These are phyloP conservation scores for Solanum tarijense DNA, from an alignment of 257 asterid genomes.

Conservation along the genomic window DNA sequence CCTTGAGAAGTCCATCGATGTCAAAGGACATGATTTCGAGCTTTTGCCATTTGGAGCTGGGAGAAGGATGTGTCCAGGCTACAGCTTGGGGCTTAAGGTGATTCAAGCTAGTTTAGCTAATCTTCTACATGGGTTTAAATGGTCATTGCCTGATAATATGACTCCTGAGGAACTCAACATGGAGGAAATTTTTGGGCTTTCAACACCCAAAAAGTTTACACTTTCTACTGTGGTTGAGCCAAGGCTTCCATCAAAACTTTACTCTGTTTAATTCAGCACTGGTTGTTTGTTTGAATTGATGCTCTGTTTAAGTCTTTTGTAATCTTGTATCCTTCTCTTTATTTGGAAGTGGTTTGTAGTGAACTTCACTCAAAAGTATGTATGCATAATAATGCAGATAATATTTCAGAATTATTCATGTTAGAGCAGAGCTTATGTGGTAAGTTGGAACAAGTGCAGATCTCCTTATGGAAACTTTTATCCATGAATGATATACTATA, in stretches of 20 bases:
- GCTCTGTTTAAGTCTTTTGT: neutral
- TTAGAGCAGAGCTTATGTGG: neutral
- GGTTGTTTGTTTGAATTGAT: neutral
- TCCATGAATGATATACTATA: neutral
- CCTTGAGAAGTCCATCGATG: constrained; percentile 16
- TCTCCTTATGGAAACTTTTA: neutral
- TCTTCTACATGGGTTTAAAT: constrained; percentile 32
- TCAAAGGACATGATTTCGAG: constrained; percentile 25
- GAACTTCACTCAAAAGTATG: neutral
- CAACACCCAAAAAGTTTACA: constrained; percentile 28
- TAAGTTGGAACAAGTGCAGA: neutral
- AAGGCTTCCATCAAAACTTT: constrained; percentile 27
- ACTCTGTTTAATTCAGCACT: neutral
- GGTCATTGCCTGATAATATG: constrained; percentile 20
- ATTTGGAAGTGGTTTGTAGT: neutral
- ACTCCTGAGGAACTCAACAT: constrained; percentile 18
- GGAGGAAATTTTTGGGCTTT: constrained; percentile 36
- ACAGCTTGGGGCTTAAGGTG: constrained; percentile 31
- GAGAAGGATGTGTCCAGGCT: constrained; percentile 41
- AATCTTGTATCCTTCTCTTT: neutral
- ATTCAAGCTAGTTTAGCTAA: constrained; percentile 26
- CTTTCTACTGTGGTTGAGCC: constrained; percentile 24
- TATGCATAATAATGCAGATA: neutral
- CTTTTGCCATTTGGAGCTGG: constrained; percentile 37
- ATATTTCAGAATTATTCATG: neutral